These are phyloP conservation scores for Crithidia brevicula DNA, from an alignment of 208 protist genomes.

Conservation along the genomic window DNA sequence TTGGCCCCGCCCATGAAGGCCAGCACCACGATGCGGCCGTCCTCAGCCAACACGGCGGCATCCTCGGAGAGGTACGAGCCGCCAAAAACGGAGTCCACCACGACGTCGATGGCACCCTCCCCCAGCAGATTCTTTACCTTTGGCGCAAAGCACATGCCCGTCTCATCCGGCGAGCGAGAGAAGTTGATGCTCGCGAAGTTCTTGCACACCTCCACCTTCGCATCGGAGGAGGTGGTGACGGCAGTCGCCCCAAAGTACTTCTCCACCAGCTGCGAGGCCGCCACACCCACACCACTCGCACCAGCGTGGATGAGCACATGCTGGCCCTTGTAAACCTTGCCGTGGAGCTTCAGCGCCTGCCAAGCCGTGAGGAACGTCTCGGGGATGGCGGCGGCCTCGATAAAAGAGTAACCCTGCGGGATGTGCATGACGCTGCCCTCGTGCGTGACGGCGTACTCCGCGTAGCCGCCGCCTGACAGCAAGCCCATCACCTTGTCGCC, in stretches of 20 bases:
- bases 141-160: constrained; percentile 63
- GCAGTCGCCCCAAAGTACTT: constrained; percentile 75
- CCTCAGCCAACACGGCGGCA: constrained; percentile 56
- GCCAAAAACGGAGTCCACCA: constrained; percentile 84
- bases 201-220: constrained; percentile 81
- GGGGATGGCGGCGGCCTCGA: constrained; percentile 90
- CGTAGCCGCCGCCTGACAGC: constrained; percentile 91
- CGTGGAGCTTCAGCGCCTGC: constrained; percentile 84
- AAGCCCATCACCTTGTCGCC: constrained; percentile 91
- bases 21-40: constrained; percentile 72
- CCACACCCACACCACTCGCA: constrained; percentile 90
- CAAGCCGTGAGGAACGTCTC: constrained; percentile 94
- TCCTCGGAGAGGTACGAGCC: constrained; percentile 76
- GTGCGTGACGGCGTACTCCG: constrained; percentile 87
- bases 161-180: constrained; percentile 67
- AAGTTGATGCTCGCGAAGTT: constrained; percentile 59
- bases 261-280: constrained; percentile 81
- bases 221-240: constrained; percentile 62
- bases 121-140: constrained; percentile 65
- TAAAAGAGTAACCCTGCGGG: constrained; percentile 81
- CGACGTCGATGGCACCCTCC: constrained; percentile 56
- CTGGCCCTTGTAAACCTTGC: constrained; percentile 60
- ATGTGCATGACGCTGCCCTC: constrained; percentile 80
- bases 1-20: constrained; percentile 65
- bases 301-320: constrained; percentile 89